Percentiles rank a stretch among this genome's conserved stretches.
phyloP scores from a whole-genome alignment of 2,329 filamentous ascomycete species.

The Colletotrichum echinochloae region DNA sequence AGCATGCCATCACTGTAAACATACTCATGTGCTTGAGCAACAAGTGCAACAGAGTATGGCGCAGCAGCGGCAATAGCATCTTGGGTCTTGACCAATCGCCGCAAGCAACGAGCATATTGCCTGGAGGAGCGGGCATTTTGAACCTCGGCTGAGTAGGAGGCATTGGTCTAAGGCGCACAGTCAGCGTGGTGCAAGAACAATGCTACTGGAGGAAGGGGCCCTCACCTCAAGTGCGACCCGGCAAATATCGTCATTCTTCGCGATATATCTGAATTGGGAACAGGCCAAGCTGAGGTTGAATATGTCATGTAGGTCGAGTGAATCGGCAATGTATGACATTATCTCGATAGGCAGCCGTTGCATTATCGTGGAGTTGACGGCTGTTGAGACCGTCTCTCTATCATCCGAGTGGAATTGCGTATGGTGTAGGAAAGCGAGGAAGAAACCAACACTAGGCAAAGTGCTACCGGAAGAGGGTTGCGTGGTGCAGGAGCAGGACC shows the following conservation, averaged over 20 bases:
- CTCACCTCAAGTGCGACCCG: slow-evolving; percentile 69
- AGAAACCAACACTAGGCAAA: neutral
- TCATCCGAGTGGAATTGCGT: slow-evolving; percentile 7
- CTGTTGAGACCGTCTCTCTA: slow-evolving; percentile 4
- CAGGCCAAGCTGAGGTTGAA: slow-evolving; percentile 67
- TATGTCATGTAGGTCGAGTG: slow-evolving; percentile 69
- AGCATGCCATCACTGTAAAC: slow-evolving; percentile 73
- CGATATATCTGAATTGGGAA: slow-evolving; percentile 61
- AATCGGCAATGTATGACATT: slow-evolving; percentile 67
- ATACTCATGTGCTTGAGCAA: slow-evolving; percentile 72
- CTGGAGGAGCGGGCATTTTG: slow-evolving; percentile 40
- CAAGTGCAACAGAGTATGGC: slow-evolving; percentile 70
- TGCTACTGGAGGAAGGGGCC: slow-evolving; percentile 1
- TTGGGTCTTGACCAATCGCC: slow-evolving; percentile 70
- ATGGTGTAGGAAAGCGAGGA: neutral
- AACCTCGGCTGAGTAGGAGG: slow-evolving; percentile 44
- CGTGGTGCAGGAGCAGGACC: neutral
- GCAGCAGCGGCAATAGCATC: slow-evolving; percentile 69
- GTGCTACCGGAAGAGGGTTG: neutral
- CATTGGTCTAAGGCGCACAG: slow-evolving; percentile 41
- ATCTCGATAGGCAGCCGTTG: slow-evolving; percentile 70
- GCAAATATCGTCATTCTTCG: slow-evolving; percentile 68
- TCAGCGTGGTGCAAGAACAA: slow-evolving; percentile 38
- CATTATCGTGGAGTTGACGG: slow-evolving; percentile 20
- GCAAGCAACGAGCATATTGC: slow-evolving; percentile 64